Base-by-base conservation (phyloP, 2,329 filamentous ascomycete genomes). In the Epichloe uncinata region DNA sequence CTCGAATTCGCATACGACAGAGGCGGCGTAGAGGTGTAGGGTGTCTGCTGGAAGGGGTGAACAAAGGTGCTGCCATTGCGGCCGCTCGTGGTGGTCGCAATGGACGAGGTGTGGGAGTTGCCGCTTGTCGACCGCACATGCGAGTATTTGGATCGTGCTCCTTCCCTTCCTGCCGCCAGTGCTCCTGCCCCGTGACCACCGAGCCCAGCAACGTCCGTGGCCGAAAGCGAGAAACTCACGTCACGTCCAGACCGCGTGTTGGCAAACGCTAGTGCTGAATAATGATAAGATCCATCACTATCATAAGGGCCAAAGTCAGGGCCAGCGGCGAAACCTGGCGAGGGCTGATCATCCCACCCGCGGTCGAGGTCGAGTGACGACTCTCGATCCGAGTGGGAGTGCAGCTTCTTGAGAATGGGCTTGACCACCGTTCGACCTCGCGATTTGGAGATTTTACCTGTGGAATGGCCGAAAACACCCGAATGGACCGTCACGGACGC, bases 1-100 rank as follows among this genome's bases (percentile, higher is more conserved):
- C 75, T 63, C 7, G 77, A 78, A 61, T 76, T 77, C 55, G 76
- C 72, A 60, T 79, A 80, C 22, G 76, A 74, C 53, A 80, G 58
- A 8, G 78, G 77, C 47, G 79, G 77, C 52, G 78, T 81, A 43
- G 77, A 75, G 1, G 77, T 77, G 40, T 77, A 73, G 34, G 80
- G 80, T 8, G 71, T 81, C 64, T 82, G 80, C 60, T 82, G 78
- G 56, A 81, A 82, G 26, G 80, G 79, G 59, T 83, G 80, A 18
- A 82, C 71, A 58, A 83, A 82, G 34, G 70, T 65, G 51, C 70
- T 69, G 51, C 66, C 68, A 51, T 74, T 69, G 48, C 66, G 53
- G 46, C 64, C 71, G 57, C 77, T 81, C 53, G 69, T 73, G 46
- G 72, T 73, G 26, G 77, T 79, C 7, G 74, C 71, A 48, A 77